Conservation (phyloP, 1,139 yeast genomes). For the Hanseniaspora uvarum region DNA sequence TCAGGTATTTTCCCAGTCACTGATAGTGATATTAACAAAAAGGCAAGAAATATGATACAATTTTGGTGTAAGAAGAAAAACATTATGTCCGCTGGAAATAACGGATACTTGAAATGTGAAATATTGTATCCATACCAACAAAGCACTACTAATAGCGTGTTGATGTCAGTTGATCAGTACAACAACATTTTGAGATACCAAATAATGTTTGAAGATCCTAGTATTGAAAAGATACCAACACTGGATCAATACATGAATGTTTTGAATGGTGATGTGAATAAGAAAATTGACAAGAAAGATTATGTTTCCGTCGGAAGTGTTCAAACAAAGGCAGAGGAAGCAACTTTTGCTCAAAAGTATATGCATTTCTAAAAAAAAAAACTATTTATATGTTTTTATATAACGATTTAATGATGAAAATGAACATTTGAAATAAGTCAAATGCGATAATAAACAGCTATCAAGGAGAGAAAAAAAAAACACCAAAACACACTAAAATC, state of each 20-base stretch:
- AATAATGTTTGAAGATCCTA: slow-evolving; percentile 64
- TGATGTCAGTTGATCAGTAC: slow-evolving; percentile 22
- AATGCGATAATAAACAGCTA: too few species aligned
- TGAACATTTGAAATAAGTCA: too few species aligned
- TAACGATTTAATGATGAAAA: background rate
- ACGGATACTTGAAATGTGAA: slow-evolving; percentile 24
- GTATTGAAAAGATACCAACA: slow-evolving; percentile 41
- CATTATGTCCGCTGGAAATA: slow-evolving; percentile 24
- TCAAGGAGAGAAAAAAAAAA: too few species aligned
- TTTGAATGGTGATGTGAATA: slow-evolving; percentile 51
- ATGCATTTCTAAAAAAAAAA: slow-evolving; percentile 25
- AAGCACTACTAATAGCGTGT: slow-evolving; percentile 22
- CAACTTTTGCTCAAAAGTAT: slow-evolving; percentile 31
- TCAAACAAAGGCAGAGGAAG: slow-evolving; percentile 24
- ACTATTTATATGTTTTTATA: background rate
- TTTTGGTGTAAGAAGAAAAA: slow-evolving; percentile 26
- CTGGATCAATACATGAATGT: slow-evolving; percentile 52
- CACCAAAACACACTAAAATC: too few species aligned
- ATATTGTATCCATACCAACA: slow-evolving; percentile 27
- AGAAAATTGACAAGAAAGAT: slow-evolving; percentile 39
- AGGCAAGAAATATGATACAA: slow-evolving; percentile 52
- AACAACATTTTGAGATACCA: slow-evolving; percentile 32
- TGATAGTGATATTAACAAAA: slow-evolving; percentile 58
- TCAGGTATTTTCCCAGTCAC: slow-evolving; percentile 48
- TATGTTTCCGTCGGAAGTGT: slow-evolving; percentile 23